Base-by-base conservation (phyloP, 2,329 filamentous ascomycete species). In the Stagonosporopsis rhizophila region DNA sequence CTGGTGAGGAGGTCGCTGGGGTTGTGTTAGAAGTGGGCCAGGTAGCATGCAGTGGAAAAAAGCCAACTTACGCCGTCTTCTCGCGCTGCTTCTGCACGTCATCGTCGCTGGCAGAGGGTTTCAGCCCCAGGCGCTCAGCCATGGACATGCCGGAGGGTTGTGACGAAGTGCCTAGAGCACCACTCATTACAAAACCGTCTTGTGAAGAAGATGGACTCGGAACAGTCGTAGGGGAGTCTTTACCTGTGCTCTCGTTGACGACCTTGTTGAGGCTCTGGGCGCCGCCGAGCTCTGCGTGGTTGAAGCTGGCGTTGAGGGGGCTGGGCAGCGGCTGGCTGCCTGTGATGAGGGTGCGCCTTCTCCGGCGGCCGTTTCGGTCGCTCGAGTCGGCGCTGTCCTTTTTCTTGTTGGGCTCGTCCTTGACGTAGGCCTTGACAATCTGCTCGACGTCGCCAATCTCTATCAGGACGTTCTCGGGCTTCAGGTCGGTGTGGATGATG, bases 381-480 rank as follows among this genome's bases (percentile, higher is more conserved):
- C 93, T 92, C 74, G 96, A 92, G 77, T 95, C 95, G 76, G 94
- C 94, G 59, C 90, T 89, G 47, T 87, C 84, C 67, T 86, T 86
- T 67, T 85, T 81, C 60, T 77, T 76, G 19, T 77, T 76, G 19
- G 80, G 51, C 45, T 95, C 90, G 60, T 88, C 91, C 78, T 96
- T 94, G 52, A 99, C 94, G 62, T 96, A 94, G 58, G 91, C 92
- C 79, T 96, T 94, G 56, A 99, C 95, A 61, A 98, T 98, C 77
- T 98, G 92, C 81, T 99, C 95, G 45, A 99, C 95, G 69, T 99
- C 95, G 65, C 95, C 95, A 72, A 99, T 98, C 79, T 99, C 95
- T 74, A 99, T 98, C 64, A 99, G 83, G 28, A 99, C 95, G 73
- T 99, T 99, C 76, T 99, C 95, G 44, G 95, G 95, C 78, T 99